Evolutionary conservation across 495 filamentous ascomycete genomes (phyloP).

Genomic region (Stereocaulon alpinum): DNA sequence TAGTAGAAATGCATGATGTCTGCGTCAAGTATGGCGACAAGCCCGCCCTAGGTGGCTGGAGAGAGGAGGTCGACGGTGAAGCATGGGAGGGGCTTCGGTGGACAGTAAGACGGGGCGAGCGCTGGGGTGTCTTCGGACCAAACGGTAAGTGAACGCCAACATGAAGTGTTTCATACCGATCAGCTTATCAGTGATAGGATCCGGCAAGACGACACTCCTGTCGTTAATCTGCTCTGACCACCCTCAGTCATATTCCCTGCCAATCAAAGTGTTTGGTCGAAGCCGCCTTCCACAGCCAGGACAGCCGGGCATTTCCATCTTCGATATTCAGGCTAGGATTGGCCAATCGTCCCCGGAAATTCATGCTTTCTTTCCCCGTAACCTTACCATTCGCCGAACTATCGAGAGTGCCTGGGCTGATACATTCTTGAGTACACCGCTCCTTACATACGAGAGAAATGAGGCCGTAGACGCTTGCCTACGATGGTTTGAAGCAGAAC

Average conservation of each 20-base stretch:
- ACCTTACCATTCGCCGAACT: slow-evolving; percentile 60
- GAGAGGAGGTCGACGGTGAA: slow-evolving; percentile 41
- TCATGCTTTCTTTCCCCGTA: slow-evolving; percentile 80
- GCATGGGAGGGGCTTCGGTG: slow-evolving; percentile 58
- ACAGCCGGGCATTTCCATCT: slow-evolving; percentile 68
- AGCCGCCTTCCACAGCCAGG: slow-evolving; percentile 67
- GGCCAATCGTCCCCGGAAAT: slow-evolving; percentile 92
- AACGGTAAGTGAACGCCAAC: slow-evolving; percentile 45
- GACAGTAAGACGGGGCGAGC: slow-evolving; percentile 70
- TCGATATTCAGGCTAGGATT: slow-evolving; percentile 81
- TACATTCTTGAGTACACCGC: slow-evolving; percentile 64
- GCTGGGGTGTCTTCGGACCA: slow-evolving; percentile 85
- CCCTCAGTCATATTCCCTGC: slow-evolving; percentile 82
- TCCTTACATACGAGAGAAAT: slow-evolving; percentile 43
- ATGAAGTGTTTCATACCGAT: neutral
- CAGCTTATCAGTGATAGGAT: slow-evolving; percentile 31
- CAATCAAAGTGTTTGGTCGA: slow-evolving; percentile 74
- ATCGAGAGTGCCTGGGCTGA: slow-evolving; percentile 84
- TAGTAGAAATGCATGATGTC: slow-evolving; percentile 82
- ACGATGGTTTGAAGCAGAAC: slow-evolving; percentile 62
- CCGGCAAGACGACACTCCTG: slow-evolving; percentile 84
- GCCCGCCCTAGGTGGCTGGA: slow-evolving; percentile 67
- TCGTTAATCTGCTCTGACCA: slow-evolving; percentile 92
- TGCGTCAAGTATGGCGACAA: slow-evolving; percentile 70
- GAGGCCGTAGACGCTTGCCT: slow-evolving; percentile 54